These are phyloP conservation scores for Coprinopsis marcescibilis DNA, from an alignment of 768 basidiomycete species.

Conservation along the genomic window DNA sequence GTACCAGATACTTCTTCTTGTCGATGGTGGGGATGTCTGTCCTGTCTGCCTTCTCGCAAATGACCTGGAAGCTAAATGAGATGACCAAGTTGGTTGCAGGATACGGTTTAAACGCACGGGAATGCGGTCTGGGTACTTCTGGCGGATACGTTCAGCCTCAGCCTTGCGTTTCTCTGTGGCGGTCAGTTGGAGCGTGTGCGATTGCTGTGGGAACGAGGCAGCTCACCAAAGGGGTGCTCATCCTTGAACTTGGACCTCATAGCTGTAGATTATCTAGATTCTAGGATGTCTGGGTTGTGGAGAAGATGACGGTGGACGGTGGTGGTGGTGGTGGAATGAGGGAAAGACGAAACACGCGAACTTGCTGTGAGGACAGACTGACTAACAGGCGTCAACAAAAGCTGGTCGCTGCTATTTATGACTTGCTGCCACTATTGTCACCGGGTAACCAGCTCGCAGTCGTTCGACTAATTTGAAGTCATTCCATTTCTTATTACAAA, in stretches of 20 bases:
- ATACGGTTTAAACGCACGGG: slow-evolving; percentile 56
- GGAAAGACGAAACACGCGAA: slow-evolving; percentile 37
- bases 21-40: slow-evolving; percentile 99
- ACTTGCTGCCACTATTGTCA: neutral
- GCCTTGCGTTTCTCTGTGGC: slow-evolving; percentile 95
- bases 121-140: slow-evolving; percentile 98
- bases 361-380: slow-evolving; percentile 25
- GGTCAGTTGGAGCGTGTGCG: slow-evolving; percentile 26
- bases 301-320: slow-evolving; percentile 7
- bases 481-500: no score
- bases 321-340: slow-evolving; percentile 13
- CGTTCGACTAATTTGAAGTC: neutral
- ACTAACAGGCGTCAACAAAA: slow-evolving; percentile 35
- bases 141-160: slow-evolving; percentile 95
- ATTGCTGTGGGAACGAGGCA: slow-evolving; percentile 7
- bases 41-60: slow-evolving; percentile 98
- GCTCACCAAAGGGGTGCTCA: slow-evolving; percentile 95
- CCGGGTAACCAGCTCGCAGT: no score
- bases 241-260: slow-evolving; percentile 99
- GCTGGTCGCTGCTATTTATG: slow-evolving; percentile 2
- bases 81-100: neutral
- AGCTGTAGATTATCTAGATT: neutral
- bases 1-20: slow-evolving; percentile 99
- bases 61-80: slow-evolving; percentile 57
- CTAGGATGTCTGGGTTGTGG: slow-evolving; percentile 15